Evolutionary conservation across 352 stramenopile species (phyloP).

Genomic region (Phytopythium montanum): DNA sequence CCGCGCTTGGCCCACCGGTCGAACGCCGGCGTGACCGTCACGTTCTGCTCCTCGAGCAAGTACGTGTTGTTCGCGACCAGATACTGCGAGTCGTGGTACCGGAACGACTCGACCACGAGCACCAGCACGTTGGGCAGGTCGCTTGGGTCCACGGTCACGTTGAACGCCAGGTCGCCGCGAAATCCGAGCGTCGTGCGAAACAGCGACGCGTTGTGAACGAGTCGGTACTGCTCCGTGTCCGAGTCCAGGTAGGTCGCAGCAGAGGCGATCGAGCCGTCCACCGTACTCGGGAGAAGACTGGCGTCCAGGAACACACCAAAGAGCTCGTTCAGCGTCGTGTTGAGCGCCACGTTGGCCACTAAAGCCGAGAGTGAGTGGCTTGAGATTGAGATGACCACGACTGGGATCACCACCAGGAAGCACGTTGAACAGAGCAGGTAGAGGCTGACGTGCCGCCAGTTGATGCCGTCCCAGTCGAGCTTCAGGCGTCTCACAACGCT

Average conservation of each 20-base stretch:
- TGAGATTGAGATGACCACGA: conserved; percentile 11
- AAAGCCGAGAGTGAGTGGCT: conserved; percentile 9
- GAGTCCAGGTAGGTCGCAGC: conserved; percentile 12
- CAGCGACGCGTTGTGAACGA: conserved; percentile 18
- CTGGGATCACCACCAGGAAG: conserved; percentile 13
- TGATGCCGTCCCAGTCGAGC: not conserved
- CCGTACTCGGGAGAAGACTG: conserved; percentile 10
- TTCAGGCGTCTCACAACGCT: not conserved
- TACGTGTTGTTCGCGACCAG: conserved; percentile 39
- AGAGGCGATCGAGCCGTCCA: conserved; percentile 13
- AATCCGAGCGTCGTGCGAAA: conserved; percentile 37
- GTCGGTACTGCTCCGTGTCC: conserved; percentile 16
- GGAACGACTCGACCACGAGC: conserved; percentile 52
- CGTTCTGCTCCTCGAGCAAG: conserved; percentile 21
- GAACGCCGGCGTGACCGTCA: conserved; percentile 49
- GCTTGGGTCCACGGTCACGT: conserved; percentile 25
- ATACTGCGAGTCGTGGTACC: conserved; percentile 49
- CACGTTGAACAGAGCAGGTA: not conserved
- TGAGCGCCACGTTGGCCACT: conserved; percentile 17
- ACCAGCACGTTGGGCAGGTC: conserved; percentile 53
- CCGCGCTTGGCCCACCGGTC: conserved; percentile 44
- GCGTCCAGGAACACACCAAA: conserved; percentile 17
- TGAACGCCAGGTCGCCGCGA: conserved; percentile 36
- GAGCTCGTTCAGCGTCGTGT: conserved; percentile 26
- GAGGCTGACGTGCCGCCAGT: not conserved